Percentiles rank a stretch among this genome's conserved stretches.
These are phyloP conservation scores for Blastocystis sp. DNA, from an alignment of 352 stramenopile genomes.

Conservation along the genomic window DNA sequence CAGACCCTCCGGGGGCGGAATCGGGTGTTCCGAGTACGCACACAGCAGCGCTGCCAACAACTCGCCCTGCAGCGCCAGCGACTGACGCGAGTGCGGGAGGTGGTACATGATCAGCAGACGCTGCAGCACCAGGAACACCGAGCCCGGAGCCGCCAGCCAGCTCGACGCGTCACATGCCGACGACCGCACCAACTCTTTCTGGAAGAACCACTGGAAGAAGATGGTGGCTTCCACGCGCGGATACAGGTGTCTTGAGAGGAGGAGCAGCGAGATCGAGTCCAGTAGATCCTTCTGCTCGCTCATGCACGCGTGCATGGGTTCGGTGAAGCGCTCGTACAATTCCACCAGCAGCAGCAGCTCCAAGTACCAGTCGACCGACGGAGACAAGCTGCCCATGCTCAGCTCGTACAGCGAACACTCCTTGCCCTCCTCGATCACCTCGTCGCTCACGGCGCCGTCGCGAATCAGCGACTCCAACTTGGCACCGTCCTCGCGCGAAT, in stretches of 20 bases:
- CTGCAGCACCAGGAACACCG: slow-evolving; percentile 6
- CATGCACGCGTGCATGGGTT: not conserved
- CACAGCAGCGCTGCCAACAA: not conserved
- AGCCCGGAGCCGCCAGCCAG: not conserved
- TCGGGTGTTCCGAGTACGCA: not conserved
- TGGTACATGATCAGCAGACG: slow-evolving; percentile 2
- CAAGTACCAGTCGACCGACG: not conserved
- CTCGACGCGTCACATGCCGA: not conserved
- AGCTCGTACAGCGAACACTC: not conserved
- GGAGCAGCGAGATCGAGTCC: not conserved
- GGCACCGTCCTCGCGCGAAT: not conserved
- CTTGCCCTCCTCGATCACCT: not conserved
- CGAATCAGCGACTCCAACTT: not conserved
- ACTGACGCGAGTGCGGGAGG: not conserved
- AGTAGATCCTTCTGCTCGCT: not conserved
- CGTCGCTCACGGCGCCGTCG: not conserved
- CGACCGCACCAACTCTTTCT: not conserved
- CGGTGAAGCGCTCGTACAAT: not conserved
- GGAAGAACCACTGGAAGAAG: not conserved
- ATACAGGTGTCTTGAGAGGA: not conserved
- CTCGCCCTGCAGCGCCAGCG: not conserved
- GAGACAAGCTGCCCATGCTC: not conserved
- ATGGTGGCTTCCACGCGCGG: not conserved
- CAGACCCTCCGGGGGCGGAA: not conserved
- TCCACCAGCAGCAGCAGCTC: not conserved